Conservation (phyloP, 140 eudicot genomes). For the Flaveria floridana region DNA sequence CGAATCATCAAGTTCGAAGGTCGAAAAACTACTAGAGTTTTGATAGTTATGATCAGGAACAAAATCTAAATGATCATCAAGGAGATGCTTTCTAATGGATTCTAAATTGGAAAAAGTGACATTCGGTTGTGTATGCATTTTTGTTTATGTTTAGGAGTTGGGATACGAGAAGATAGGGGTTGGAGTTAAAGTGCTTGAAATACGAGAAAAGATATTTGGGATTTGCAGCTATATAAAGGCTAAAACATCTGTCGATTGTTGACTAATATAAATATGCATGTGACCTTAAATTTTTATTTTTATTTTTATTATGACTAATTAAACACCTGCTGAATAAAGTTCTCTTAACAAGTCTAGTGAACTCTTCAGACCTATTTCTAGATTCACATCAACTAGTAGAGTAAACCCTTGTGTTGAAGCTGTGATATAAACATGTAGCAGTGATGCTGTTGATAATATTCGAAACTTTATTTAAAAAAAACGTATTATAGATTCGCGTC, state of each 20-base stretch:
- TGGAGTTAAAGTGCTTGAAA: background rate
- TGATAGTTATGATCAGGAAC: background rate
- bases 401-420: too few relatives aligned
- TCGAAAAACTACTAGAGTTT: background rate
- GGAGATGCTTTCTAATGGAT: constrained; percentile 31
- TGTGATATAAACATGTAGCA: too few relatives aligned
- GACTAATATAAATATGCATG: background rate
- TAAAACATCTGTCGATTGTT: background rate
- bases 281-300: background rate
- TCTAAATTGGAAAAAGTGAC: constrained; percentile 14
- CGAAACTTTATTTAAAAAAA: too few relatives aligned
- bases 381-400: too few relatives aligned
- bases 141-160: background rate
- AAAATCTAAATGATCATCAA: constrained; percentile 28
- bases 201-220: background rate
- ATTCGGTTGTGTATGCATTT: constrained; percentile 14
- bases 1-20: background rate
- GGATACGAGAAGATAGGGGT: background rate
- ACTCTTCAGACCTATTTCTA: too few relatives aligned
- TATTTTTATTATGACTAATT: too few relatives aligned
- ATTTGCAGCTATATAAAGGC: constrained; percentile 8
- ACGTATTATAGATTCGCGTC: too few relatives aligned
- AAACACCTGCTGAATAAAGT: too few relatives aligned
- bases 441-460: too few relatives aligned
- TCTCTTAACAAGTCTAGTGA: too few relatives aligned